These are phyloP conservation scores for Rubroshorea leprosula DNA, from an alignment of 345 rosid species.

Conservation along the genomic window DNA sequence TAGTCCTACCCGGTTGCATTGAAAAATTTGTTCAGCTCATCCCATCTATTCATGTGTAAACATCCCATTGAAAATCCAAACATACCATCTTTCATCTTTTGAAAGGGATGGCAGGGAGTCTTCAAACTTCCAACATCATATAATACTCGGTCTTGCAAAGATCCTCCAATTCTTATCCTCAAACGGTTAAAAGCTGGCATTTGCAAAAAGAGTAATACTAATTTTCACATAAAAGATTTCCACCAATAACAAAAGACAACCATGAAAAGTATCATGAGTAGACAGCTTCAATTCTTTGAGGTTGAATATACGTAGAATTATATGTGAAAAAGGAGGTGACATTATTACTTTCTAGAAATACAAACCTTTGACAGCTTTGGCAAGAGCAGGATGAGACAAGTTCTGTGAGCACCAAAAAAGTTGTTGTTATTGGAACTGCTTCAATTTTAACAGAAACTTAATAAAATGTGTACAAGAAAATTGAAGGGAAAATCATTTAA, in stretches of 20 bases:
- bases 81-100: conserved; percentile 51
- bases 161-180: conserved; percentile 94
- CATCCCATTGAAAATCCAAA: conserved; percentile 95
- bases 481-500: not conserved
- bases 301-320: too few species aligned
- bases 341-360: not conserved
- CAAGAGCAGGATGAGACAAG: conserved; percentile 68
- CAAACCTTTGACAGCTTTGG: conserved; percentile 79
- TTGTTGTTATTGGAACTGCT: conserved; percentile 6
- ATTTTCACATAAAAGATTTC: not conserved
- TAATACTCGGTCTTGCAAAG: conserved; percentile 87
- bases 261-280: not conserved
- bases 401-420: conserved; percentile 42
- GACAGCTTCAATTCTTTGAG: too few species aligned
- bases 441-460: not conserved
- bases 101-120: conserved; percentile 70
- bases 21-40: conserved; percentile 62
- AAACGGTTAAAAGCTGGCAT: conserved; percentile 58
- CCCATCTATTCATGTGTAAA: conserved; percentile 90
- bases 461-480: conserved; percentile 1
- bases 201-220: conserved; percentile 16
- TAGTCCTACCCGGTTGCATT: conserved; percentile 53
- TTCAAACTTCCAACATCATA: conserved; percentile 58
- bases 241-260: not conserved
- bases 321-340: too few species aligned